These are phyloP conservation scores for Leccinum angustisporum DNA, from an alignment of 1,284 basidiomycete species.

Conservation along the genomic window DNA sequence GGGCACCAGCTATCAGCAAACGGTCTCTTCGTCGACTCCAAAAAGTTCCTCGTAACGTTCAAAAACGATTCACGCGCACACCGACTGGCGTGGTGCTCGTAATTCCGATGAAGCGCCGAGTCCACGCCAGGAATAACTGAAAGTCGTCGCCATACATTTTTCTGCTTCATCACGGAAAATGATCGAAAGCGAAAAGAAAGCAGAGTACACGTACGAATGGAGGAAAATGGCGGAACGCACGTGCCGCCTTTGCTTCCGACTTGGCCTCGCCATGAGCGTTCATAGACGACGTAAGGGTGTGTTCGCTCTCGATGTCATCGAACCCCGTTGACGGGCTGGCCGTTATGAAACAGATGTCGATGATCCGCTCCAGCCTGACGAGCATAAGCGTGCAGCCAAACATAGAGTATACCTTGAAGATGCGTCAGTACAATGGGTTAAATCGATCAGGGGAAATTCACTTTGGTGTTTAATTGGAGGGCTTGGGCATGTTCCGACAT, in stretches of 20 bases:
- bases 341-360: constrained; percentile 84
- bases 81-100: constrained; percentile 62
- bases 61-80: constrained; percentile 73
- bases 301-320: constrained; percentile 58
- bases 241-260: constrained; percentile 42
- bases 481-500: constrained; percentile 91
- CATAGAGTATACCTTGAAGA: constrained; percentile 68
- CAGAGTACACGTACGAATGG: constrained; percentile 67
- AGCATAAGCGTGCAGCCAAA: constrained; percentile 88
- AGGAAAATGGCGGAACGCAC: constrained; percentile 80
- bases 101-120: constrained; percentile 48
- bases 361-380: constrained; percentile 78
- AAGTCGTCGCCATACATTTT: constrained; percentile 4
- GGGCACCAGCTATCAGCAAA: constrained; percentile 44
- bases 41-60: constrained; percentile 41
- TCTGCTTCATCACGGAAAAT: background rate
- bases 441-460: constrained; percentile 27
- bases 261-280: constrained; percentile 11
- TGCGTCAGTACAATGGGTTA: constrained; percentile 9
- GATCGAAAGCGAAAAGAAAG: background rate
- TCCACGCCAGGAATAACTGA: constrained; percentile 61
- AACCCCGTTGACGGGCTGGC: constrained; percentile 33
- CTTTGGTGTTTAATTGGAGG: constrained; percentile 81
- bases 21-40: constrained; percentile 34
- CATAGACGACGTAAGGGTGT: constrained; percentile 49